A percentile compares a stretch with the other conserved stretches of the same genome.
These are phyloP conservation scores for Meredithiella fracta DNA, from an alignment of 2,329 filamentous ascomycete species.

Conservation along the genomic window DNA sequence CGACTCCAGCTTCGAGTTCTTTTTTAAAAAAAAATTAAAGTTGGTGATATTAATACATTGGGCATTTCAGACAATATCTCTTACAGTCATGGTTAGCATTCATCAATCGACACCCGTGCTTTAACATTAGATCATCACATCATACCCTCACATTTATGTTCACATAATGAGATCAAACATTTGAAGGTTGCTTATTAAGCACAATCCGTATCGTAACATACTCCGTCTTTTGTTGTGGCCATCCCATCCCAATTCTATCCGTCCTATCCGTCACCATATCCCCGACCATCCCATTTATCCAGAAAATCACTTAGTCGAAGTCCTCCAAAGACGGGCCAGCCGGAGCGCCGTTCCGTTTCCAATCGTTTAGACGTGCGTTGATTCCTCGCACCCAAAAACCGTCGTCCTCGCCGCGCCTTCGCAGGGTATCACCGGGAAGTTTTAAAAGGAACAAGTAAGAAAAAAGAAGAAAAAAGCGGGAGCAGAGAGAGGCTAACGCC, in stretches of 20 bases:
- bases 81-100: not conserved
- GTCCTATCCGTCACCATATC: not conserved
- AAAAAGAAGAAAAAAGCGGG: not conserved
- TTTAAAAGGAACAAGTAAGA: conserved; percentile 1
- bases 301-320: not conserved
- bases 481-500: not conserved
- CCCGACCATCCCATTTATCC: not conserved
- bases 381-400: not conserved
- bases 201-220: not conserved
- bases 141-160: too few relatives aligned
- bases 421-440: not conserved
- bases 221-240: conserved; percentile 6
- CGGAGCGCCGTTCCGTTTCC: not conserved
- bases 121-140: not conserved
- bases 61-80: not conserved
- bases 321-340: not conserved
- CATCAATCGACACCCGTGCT: too few relatives aligned
- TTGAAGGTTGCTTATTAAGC: conserved; percentile 1
- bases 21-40: too few relatives aligned
- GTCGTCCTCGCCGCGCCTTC: not conserved
- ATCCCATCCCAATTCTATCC: conserved; percentile 2
- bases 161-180: not conserved
- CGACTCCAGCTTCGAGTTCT: too few relatives aligned
- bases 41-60: not conserved
- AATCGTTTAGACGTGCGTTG: not conserved